phyloP scores from a whole-genome alignment of 495 filamentous ascomycete species.

The Annulohypoxylon maeteangense region DNA sequence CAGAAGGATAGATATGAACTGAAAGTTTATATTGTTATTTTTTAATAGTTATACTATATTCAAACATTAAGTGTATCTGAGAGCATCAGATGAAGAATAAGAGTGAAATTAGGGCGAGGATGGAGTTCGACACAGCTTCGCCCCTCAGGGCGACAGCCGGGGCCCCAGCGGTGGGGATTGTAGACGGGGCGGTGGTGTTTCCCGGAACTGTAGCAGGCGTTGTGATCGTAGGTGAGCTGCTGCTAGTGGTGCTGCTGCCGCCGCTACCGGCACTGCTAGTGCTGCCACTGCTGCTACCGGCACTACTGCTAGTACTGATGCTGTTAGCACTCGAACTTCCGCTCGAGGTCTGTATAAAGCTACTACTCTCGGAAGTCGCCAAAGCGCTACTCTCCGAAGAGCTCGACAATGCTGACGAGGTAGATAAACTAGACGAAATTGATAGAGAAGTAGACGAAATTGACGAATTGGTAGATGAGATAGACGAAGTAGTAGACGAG shows the following conservation, averaged over 20 bases:
- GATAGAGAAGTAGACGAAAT: not conserved
- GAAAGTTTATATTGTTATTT: slow-evolving; percentile 17
- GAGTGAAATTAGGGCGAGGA: slow-evolving; percentile 25
- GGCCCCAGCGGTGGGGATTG: slow-evolving; percentile 31
- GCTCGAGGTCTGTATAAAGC: not conserved
- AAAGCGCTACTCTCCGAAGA: slow-evolving; percentile 16
- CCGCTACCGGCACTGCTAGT: not conserved
- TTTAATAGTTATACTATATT: slow-evolving; percentile 8
- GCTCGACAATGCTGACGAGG: not conserved
- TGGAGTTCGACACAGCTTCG: slow-evolving; percentile 2
- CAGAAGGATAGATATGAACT: slow-evolving; percentile 37
- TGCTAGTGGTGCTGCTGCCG: slow-evolving; percentile 15
- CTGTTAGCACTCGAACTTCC: slow-evolving; percentile 18
- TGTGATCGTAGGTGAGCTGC: slow-evolving; percentile 16
- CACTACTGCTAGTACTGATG: not conserved
- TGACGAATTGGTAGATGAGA: slow-evolving; percentile 11
- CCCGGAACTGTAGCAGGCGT: slow-evolving; percentile 24
- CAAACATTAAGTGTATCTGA: slow-evolving; percentile 24
- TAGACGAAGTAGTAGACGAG: slow-evolving; percentile 14
- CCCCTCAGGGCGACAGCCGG: slow-evolving; percentile 2
- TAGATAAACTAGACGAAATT: slow-evolving; percentile 11
- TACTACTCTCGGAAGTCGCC: slow-evolving; percentile 6
- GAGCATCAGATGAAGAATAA: slow-evolving; percentile 29
- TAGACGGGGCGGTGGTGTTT: slow-evolving; percentile 19
- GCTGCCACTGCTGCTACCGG: too few relatives aligned